Percentiles rank a stretch among this genome's conserved stretches.
phyloP scores from a whole-genome alignment of 2,329 filamentous ascomycete species.

The Sporothrix brunneoviolacea region DNA sequence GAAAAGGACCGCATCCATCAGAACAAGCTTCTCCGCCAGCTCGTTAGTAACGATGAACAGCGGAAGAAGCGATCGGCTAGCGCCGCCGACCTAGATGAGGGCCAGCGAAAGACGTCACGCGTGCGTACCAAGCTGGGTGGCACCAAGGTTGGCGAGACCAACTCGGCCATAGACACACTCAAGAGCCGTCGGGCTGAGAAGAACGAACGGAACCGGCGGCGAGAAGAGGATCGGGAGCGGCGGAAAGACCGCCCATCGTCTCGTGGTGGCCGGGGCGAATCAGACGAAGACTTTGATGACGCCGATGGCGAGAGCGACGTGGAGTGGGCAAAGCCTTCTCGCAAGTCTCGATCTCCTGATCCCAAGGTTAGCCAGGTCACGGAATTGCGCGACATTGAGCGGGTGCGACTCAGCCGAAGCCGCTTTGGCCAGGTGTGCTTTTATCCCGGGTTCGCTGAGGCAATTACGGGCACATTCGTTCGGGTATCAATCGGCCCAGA shows the following conservation, averaged over 20 bases:
- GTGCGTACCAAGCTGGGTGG: conserved; percentile 62
- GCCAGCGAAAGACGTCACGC: conserved; percentile 65
- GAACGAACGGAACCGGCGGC: conserved; percentile 55
- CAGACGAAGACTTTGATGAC: conserved; percentile 42
- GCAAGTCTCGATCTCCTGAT: conserved; percentile 47
- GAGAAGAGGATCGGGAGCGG: conserved; percentile 57
- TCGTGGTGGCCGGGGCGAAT: conserved; percentile 22
- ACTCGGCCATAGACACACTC: conserved; percentile 64
- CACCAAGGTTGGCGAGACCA: conserved; percentile 61
- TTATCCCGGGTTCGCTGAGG: conserved; percentile 79
- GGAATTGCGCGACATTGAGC: conserved; percentile 74
- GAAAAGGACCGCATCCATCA: conserved; percentile 77
- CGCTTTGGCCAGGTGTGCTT: conserved; percentile 91
- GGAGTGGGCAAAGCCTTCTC: conserved; percentile 59
- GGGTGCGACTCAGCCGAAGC: conserved; percentile 73
- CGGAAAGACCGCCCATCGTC: conserved; percentile 41
- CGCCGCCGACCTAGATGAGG: conserved; percentile 71
- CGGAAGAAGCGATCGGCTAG: conserved; percentile 73
- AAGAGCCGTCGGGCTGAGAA: conserved; percentile 58
- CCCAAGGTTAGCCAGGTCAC: conserved; percentile 62
- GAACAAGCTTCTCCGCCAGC: conserved; percentile 71
- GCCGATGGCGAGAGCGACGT: conserved; percentile 68
- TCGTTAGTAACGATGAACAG: conserved; percentile 61
- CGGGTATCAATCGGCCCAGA: conserved; percentile 79
- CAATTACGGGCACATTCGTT: conserved; percentile 76